Conservation (phyloP, 306 rosid species). For the Castanea sativa region DNA sequence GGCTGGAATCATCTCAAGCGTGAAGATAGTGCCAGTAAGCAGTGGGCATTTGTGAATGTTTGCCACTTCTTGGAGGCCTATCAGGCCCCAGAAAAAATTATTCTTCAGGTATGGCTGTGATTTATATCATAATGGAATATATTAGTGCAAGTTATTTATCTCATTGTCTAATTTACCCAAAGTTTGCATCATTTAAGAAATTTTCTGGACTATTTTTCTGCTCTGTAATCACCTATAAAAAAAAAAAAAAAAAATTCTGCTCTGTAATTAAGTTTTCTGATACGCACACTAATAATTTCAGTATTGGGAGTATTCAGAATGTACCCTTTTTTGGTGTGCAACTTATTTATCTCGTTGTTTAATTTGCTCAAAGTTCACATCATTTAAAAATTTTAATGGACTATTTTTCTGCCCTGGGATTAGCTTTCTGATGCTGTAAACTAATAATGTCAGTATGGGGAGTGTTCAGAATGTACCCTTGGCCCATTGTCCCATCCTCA, state of each 20-base stretch:
- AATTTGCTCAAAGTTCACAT: not conserved
- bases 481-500: not conserved
- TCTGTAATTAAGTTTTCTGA: not conserved
- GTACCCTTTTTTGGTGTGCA: not conserved
- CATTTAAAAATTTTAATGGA: not conserved
- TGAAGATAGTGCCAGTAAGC: constrained; percentile 99
- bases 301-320: not conserved
- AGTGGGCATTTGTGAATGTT: constrained; percentile 99
- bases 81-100: constrained; percentile 99
- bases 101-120: constrained; percentile 70
- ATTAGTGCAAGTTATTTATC: constrained; percentile 12
- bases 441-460: too few relatives aligned
- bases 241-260: not conserved
- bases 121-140: constrained; percentile 2
- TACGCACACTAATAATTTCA: not conserved
- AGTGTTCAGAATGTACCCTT: too few relatives aligned
- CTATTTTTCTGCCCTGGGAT: too few relatives aligned
- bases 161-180: not conserved
- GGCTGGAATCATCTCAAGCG: constrained; percentile 99
- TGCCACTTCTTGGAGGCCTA: constrained; percentile 99
- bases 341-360: constrained; percentile 3
- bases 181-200: not conserved
- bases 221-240: not conserved
- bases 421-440: too few relatives aligned
- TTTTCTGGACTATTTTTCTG: not conserved